Evolutionary conservation across 495 filamentous ascomycete genomes (phyloP), one percentile per base, ranked within the genome.

Genomic region (Aspergillus carlsbadensis): DNA sequence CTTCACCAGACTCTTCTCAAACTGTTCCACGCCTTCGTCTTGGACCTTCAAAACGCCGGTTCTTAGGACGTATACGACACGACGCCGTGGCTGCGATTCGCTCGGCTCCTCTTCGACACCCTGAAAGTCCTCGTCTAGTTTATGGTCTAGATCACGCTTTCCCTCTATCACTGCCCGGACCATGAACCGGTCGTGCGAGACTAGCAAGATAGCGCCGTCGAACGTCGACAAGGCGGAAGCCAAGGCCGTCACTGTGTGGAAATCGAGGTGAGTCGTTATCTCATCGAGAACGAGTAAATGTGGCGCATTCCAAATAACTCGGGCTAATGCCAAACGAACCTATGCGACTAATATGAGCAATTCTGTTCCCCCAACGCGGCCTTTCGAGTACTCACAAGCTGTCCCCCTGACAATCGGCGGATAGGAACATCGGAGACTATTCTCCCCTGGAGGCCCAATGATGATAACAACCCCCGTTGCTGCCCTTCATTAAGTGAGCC

Each of bases 191-290:
- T 95, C 90, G 64, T 95, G 90, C 10, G 83, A 86, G 2, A 93
- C 84, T 2, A 91, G 49, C 57, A 92, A 61, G 3, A 92, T 78
- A 0, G 89, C 88, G 0, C 90, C 90, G 29, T 81, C 78, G 75
- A 86, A 93, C 0, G 64, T 74, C 6, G 79, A 72, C 58, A 95
- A 69, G 10, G 84, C 87, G 33, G 79, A 76, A 3, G 83, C 78
- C 37, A 95, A 73, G 5, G 87, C 88, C 6, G 77, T 78, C 26
- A 92, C 87, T 3, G 87, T 90, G 66, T 91, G 78, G 60, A 85
- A 86, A 60, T 95, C 90, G 34, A 95, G 71, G 73, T 93, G 90
- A n/a, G 89, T 95, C 10, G 88, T 93, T 15, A 87, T 85, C 66
- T 95, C 90, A 63, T 95, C 90, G 8, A 95, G 80, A 13, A 95